Base-by-base conservation (phyloP, 1,284 basidiomycete species). In the Pseudozyma hubeiensis region DNA sequence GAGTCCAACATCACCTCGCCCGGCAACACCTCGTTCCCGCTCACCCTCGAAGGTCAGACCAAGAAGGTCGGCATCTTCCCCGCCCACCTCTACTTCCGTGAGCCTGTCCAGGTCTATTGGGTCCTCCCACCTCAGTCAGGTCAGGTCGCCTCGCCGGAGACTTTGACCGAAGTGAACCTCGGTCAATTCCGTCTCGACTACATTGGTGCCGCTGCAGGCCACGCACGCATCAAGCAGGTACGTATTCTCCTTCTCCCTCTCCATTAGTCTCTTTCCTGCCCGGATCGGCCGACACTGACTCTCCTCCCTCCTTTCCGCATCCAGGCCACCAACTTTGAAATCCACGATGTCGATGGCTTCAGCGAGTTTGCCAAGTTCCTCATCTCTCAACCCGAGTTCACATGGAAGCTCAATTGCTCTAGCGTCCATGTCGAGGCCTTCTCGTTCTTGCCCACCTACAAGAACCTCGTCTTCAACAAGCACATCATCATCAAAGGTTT, bases 351-450 rank as follows among this genome's bases (percentile, higher is more conserved):
- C 40, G 65, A 63, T 0, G 84, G 65, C n/a, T 85, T 85, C 49
- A 70, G 76, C 33, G 53, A 78, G 17, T 85, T 85, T 71, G 74
- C 85, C 39, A 62, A 79, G 69, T 84, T 72, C 77, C 75, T 93
- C 87, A 91, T 92, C 80, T 91, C 90, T 0, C 87, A 89, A 60
- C 85, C 86, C 44, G 89, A 88, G 64, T 92, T 92, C 78, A 92
- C 90, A 4, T 93, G 91, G 92, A 87, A 87, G 64, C 84, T 93
- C 52, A 79, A 85, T 24, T 90, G 88, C 70, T 83, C 87, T 39
- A 87, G 88, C 76, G 86, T 92, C 49, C 86, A 87, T 29, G 90
- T 90, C 7, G 89, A 90, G 69, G 91, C 92, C 4, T 85, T 89
- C 75, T 90, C 53, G 30, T 77, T 78, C 64, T 31, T 78, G 41